Evolutionary conservation across 176 grass and related monocot genomes (phyloP), one percentile per base, ranked within the genome.

Genomic region (Raddia guianensis): DNA sequence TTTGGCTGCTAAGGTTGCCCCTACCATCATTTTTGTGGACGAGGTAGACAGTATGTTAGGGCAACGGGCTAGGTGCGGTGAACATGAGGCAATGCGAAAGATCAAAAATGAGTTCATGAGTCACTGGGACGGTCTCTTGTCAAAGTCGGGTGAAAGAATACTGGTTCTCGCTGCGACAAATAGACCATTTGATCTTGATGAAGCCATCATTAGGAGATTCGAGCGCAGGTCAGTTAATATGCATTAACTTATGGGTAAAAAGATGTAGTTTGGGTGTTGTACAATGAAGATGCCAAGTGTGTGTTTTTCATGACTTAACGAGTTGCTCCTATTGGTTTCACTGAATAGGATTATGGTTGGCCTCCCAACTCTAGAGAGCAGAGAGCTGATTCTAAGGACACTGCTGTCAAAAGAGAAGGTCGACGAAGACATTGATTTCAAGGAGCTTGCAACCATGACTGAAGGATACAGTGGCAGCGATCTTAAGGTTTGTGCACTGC

Each of bases 41-140:
- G 97, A 99, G 89, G 97, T 96, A 6, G 97, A 99, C 40, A 93
- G 93, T 21, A 99, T 99, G 97, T 65, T 99, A 13, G 97, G 93
- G 21, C 97, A 93, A 82, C 88, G 97, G 13, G 65, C 90, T n/a
- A 75, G 97, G 42, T 84, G 37, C 8, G 97, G 97, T 49, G 97
- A 99, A 37, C 97, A 99, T 74, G 97, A 99, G 66, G 97, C 93
- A 0, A 96, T 96, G 93, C 54, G 97, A 84, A 99, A 96, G 85
- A 99, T 99, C 74, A 99, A 99, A 85, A 99, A 96, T 20, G 97
- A 99, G 80, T 99, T 99, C 80, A 99, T 99, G 97, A 93, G 84
- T 13, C 97, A 93, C 8, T 99, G 97, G 97, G 97, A 99, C 57
- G 97, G 97, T 16, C 82, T 99, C 59, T 78, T 99, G 60, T 93